phyloP scores from a whole-genome alignment of 495 filamentous ascomycete genomes.

The Umbilicaria muhlenbergii region DNA sequence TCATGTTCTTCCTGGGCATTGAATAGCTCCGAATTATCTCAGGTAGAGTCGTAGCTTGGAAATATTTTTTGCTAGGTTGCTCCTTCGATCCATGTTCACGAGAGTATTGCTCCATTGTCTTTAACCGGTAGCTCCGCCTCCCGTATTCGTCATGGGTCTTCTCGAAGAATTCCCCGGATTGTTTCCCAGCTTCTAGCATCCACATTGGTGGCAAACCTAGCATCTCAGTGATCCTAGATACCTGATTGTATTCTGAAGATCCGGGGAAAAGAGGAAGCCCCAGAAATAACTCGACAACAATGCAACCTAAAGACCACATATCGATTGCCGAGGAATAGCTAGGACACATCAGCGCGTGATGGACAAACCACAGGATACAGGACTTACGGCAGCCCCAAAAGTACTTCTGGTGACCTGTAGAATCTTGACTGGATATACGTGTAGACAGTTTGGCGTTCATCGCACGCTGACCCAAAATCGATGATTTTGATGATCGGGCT shows the following conservation, averaged over 20 bases:
- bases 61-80: conserved; percentile 99
- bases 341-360: conserved; percentile 8
- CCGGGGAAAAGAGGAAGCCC: conserved; percentile 92
- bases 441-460: conserved; percentile 97
- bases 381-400: conserved; percentile 71
- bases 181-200: conserved; percentile 99
- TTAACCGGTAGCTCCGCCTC: conserved; percentile 75
- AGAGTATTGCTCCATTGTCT: conserved; percentile 95
- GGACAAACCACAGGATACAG: not conserved
- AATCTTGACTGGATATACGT: conserved; percentile 99
- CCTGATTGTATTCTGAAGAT: conserved; percentile 98
- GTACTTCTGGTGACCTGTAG: conserved; percentile 91
- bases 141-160: conserved; percentile 87
- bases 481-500: conserved; percentile 99
- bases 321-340: conserved; percentile 98
- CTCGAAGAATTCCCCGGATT: conserved; percentile 94
- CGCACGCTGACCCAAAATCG: conserved; percentile 97
- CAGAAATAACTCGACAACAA: conserved; percentile 95
- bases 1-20: conserved; percentile 99
- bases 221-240: conserved; percentile 96
- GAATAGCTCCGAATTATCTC: conserved; percentile 96
- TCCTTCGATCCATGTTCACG: conserved; percentile 91
- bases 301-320: conserved; percentile 99
- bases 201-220: conserved; percentile 88
- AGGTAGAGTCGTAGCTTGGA: conserved; percentile 79